Base-by-base conservation (phyloP, 352 stramenopile genomes). In the Aphanomyces astaci region DNA sequence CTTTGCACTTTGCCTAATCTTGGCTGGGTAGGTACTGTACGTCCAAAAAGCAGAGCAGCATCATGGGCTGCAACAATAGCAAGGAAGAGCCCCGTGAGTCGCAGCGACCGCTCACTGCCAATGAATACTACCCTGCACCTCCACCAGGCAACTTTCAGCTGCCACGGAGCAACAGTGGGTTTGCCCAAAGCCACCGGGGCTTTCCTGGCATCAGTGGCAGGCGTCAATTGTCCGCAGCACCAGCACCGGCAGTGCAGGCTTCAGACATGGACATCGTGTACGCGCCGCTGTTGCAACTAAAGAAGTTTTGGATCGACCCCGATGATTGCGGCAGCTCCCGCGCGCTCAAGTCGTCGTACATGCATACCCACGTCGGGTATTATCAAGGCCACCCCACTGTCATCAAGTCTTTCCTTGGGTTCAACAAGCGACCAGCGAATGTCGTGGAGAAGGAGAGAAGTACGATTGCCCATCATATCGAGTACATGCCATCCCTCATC, bases 331-430 rank as follows among this genome's bases (percentile, higher is more conserved):
- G 62, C 27, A 68, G 62, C 45, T 68, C 62, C 39, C 46, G 62
- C 22, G 55, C 49, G 40, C 49, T 68, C 51, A 68, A 68, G 36
- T 68, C 62, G 24, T 62, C 48, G 1, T 68, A 68, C 32, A 68
- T 68, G 62, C 11, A 43, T 15, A 68, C 62, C 43, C 62, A 68
- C 22, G 28, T 68, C 22, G 62, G 62, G 62, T 68, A 68, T 19
- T 68, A 68, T 28, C 62, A 68, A 32, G 62, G 62, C 40, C 62
- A 68, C 33, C 62, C 62, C 5, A 68, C 62, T 9, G 62, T 68
- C 43, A 68, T 68, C 45, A 68, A 68, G 32, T 68, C 62, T 1
- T 60, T 68, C n/a, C 5, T 59, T 4, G 62, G 62, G 11, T 68
- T 59, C 39, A 45, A 68, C 51, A 68, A 68, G 25, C 62, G 62